These are phyloP conservation scores for Mycocentrospora acerina DNA, from an alignment of 2,329 filamentous ascomycete species.

Conservation along the genomic window DNA sequence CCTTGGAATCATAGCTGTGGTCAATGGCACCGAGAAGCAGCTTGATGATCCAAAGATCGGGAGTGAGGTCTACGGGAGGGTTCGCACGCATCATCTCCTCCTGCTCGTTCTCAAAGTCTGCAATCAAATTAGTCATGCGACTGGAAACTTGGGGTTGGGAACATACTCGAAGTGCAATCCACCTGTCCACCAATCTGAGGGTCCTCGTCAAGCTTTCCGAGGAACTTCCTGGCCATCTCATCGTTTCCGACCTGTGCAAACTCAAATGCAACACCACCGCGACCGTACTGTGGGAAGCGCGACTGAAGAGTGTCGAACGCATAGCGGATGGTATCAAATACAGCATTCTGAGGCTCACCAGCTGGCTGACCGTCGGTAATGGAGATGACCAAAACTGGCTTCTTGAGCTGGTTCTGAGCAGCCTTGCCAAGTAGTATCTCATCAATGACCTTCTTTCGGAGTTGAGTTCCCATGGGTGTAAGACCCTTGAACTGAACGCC, in stretches of 20 bases:
- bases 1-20: conserved; percentile 64
- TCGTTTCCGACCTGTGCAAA: conserved; percentile 72
- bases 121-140: too few species aligned
- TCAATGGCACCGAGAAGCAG: conserved; percentile 69
- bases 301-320: conserved; percentile 55
- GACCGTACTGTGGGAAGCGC: conserved; percentile 51
- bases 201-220: conserved; percentile 65
- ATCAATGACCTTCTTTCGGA: conserved; percentile 65
- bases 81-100: conserved; percentile 64
- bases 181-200: conserved; percentile 62
- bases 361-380: conserved; percentile 68
- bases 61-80: conserved; percentile 63
- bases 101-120: conserved; percentile 68
- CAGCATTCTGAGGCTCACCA: conserved; percentile 58
- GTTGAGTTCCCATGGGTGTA: conserved; percentile 65
- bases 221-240: conserved; percentile 63
- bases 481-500: conserved; percentile 65
- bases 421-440: conserved; percentile 59
- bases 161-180: conserved; percentile 68
- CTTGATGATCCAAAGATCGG: conserved; percentile 68
- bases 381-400: conserved; percentile 66
- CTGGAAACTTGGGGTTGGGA: neutral
- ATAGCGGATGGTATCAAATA: conserved; percentile 60
- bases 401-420: conserved; percentile 55
- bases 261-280: conserved; percentile 64